Base-by-base conservation (phyloP, 768 basidiomycete species). In the Pleurotus tuoliensis region DNA sequence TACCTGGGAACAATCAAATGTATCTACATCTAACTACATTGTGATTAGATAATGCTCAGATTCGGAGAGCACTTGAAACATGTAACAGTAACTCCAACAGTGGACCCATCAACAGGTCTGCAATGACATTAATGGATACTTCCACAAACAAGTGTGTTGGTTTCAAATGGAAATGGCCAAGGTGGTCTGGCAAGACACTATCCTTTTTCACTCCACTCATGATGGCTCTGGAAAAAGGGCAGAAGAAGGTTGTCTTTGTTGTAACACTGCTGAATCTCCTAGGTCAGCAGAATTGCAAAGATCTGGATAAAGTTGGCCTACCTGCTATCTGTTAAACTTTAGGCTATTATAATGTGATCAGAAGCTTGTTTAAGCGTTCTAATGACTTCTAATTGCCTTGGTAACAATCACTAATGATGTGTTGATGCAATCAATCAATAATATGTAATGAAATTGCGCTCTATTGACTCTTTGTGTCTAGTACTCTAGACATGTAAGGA, bases 251-350 rank as follows among this genome's bases (percentile, higher is more conserved):
- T 47, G 56, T 22, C 13, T 43, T 71, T 13, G 59, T 72, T 25
- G 62, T 70, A 4, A 67, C 68, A 5, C 65, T 68, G 4, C 58
- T 72, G 2, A 72, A 70, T 49, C 55, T 72, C 2, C 64, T 74
- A 1, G 70, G 69, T 9, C 56, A 61, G 11, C 69, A 74, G 54
- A 68, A 66, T 58, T 60, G 57, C 4, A 40, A 46, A 2, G 20
- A 61, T 15, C 57, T 69, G 2, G 40, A 48, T 3, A 49, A 39
- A 1, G 39, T 52, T 5, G 64, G 62, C 2, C 59, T 73, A 1
- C 25, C 27, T 1, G 65, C 62, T 3, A 60, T 67, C 7, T 25
- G n/a, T n/a, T 24, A 24, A 24, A 24, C 24, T 24, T 24, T 24
- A 24, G 24, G 24, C 24, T 24, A 24, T 24, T 24, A 24, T 24